Conservation (phyloP, 768 basidiomycete species). For the Cystoderma amianthinum region DNA sequence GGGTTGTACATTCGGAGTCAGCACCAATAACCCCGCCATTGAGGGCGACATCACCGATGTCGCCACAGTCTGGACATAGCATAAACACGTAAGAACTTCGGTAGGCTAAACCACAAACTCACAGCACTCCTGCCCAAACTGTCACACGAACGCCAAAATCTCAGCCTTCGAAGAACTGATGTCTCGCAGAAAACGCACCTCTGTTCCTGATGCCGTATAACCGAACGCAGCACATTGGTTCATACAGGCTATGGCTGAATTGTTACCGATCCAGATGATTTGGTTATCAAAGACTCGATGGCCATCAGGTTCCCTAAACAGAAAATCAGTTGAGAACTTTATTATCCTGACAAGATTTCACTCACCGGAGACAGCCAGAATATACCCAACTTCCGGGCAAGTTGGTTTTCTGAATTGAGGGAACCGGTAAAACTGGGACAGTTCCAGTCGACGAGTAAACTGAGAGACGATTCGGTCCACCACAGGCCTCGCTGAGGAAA, state of each 20-base stretch:
- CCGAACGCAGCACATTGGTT: conserved; percentile 66
- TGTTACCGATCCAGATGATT: conserved; percentile 52
- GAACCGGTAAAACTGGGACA: conserved; percentile 53
- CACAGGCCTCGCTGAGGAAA: conserved; percentile 52
- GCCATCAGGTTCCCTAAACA: conserved; percentile 38
- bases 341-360: not conserved
- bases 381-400: conserved; percentile 64
- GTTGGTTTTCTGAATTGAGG: conserved; percentile 42
- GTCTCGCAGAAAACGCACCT: conserved; percentile 18
- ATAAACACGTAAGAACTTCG: not conserved
- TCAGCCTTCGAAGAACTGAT: too few species aligned
- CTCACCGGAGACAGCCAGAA: conserved; percentile 61
- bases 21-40: conserved; percentile 28
- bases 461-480: conserved; percentile 66
- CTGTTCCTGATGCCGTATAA: conserved; percentile 64
- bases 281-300: conserved; percentile 53
- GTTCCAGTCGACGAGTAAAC: conserved; percentile 51
- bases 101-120: conserved; percentile 18
- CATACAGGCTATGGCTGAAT: conserved; percentile 58
- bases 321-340: not conserved
- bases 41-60: conserved; percentile 43
- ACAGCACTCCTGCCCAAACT: conserved; percentile 73
- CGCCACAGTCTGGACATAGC: conserved; percentile 55
- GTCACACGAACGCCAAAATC: conserved; percentile 3
- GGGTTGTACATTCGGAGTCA: conserved; percentile 36